phyloP scores from a whole-genome alignment of 257 asterid genomes.

The Euphrasia confusa region DNA sequence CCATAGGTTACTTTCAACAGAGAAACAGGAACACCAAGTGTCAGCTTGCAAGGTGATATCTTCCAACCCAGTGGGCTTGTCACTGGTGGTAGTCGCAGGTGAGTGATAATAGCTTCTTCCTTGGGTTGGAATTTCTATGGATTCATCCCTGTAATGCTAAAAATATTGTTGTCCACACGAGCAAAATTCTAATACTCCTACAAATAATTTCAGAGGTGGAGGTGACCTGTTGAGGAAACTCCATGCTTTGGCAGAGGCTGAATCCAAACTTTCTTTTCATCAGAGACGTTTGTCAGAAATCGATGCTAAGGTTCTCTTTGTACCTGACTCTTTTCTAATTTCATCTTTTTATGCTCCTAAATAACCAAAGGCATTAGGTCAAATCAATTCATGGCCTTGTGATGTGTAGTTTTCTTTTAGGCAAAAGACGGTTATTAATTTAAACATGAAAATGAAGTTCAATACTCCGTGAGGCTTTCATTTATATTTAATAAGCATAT shows the following conservation, averaged over 20 bases:
- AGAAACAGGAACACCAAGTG: slow-evolving; percentile 66
- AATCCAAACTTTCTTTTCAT: slow-evolving; percentile 55
- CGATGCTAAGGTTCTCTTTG: slow-evolving; percentile 60
- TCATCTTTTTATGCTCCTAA: background rate
- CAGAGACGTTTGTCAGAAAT: slow-evolving; percentile 57
- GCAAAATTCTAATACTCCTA: slow-evolving; percentile 21
- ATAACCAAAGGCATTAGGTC: too few relatives aligned
- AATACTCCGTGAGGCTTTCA: background rate
- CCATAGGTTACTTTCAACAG: slow-evolving; percentile 73
- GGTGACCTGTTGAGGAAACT: slow-evolving; percentile 83
- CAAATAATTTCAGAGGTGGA: slow-evolving; percentile 69
- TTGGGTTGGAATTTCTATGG: slow-evolving; percentile 13
- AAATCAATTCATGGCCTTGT: too few relatives aligned
- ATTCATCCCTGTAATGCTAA: slow-evolving; percentile 10
- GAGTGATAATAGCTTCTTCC: slow-evolving; percentile 31
- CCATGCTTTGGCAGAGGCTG: slow-evolving; percentile 80
- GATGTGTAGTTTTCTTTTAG: too few relatives aligned
- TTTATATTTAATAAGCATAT: slow-evolving; percentile 2
- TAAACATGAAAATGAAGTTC: slow-evolving; percentile 8
- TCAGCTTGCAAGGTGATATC: slow-evolving; percentile 83
- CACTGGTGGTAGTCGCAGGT: slow-evolving; percentile 99
- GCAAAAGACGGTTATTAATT: too few relatives aligned
- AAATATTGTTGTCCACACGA: slow-evolving; percentile 7
- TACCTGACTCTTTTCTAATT: slow-evolving; percentile 1
- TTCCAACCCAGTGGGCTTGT: slow-evolving; percentile 93